Evolutionary conservation across 2,329 filamentous ascomycete genomes (phyloP), one percentile per base, ranked within the genome.

Genomic region (Diaporthe caulivora): DNA sequence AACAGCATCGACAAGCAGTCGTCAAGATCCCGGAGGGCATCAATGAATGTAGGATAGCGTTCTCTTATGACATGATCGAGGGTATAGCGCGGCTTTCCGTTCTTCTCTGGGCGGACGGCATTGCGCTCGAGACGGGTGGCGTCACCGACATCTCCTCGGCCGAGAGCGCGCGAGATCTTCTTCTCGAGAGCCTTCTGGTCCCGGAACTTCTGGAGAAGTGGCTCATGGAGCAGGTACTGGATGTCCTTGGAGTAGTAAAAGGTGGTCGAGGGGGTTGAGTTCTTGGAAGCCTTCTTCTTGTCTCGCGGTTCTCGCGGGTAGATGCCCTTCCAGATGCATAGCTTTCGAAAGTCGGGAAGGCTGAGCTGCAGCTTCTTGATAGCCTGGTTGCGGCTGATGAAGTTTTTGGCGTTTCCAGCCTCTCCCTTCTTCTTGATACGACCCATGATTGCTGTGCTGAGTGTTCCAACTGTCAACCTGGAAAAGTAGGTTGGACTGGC

Each of bases 271-370:
- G 93, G 92, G 47, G 94, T 98, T 34, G 95, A 92, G 74, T 94
- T 95, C 85, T 97, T 98, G 81, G 93, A 94, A 54, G 94, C 97
- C 90, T 98, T 98, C 88, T 97, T 98, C 88, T 95, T 96, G 87
- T 93, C 98, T 81, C 97, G 92, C 76, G 97, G 97, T 87, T 99
- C 97, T 80, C 97, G 94, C 77, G 97, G 97, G 85, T 98, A 99
- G 83, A 99, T 98, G 80, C 95, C 97, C 88, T 98, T 98, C 93
- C 98, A 99, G 84, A 99, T 99, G 87, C 97, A 99, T 82, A 99
- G 90, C 86, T 97, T 93, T 86, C 97, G 93, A 86, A 99, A 99
- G 86, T 99, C 97, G 78, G 95, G 95, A 72, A 99, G 91, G 80
- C 94, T 98, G 84, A 99, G 94, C 86, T 99, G 97, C 76, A 99